Conservation (phyloP, 805 yeast species). For the Starmerella geochares region DNA sequence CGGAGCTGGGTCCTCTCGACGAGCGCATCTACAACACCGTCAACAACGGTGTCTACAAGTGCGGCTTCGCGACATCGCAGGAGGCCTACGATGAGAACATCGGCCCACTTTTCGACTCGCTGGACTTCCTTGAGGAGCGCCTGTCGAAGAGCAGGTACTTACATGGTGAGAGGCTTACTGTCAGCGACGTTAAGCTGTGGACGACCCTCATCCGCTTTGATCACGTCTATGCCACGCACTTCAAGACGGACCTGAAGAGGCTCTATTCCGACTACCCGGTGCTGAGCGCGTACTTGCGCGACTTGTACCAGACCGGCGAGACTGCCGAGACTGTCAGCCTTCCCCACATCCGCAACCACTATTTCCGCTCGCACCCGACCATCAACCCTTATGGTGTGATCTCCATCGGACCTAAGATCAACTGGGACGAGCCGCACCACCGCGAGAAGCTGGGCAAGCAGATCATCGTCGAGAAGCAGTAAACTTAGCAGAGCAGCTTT, state of each 20-base stretch:
- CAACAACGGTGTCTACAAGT: constrained; percentile 86
- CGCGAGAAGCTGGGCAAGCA: constrained; percentile 18
- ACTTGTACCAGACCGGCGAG: constrained; percentile 59
- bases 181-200: constrained; percentile 79
- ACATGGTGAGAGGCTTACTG: constrained; percentile 61
- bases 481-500: no score
- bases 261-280: constrained; percentile 71
- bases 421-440: constrained; percentile 23
- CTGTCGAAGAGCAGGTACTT: constrained; percentile 38
- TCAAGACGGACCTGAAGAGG: constrained; percentile 79
- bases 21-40: constrained; percentile 73
- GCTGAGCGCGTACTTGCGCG: constrained; percentile 67
- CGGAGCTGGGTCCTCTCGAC: constrained; percentile 64
- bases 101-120: constrained; percentile 50
- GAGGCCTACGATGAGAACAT: constrained; percentile 70
- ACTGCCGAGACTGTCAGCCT: constrained; percentile 74
- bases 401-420: constrained; percentile 66
- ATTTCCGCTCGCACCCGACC: constrained; percentile 70
- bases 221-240: constrained; percentile 88
- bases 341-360: constrained; percentile 83
- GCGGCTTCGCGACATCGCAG: constrained; percentile 81
- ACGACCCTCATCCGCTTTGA: constrained; percentile 87
- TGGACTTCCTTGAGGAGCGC: constrained; percentile 37
- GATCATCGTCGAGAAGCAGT: constrained; percentile 1
- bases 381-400: constrained; percentile 79